phyloP scores from a whole-genome alignment of 2,329 filamentous ascomycete genomes.

The Dryadomyces quercus-mongolicae region DNA sequence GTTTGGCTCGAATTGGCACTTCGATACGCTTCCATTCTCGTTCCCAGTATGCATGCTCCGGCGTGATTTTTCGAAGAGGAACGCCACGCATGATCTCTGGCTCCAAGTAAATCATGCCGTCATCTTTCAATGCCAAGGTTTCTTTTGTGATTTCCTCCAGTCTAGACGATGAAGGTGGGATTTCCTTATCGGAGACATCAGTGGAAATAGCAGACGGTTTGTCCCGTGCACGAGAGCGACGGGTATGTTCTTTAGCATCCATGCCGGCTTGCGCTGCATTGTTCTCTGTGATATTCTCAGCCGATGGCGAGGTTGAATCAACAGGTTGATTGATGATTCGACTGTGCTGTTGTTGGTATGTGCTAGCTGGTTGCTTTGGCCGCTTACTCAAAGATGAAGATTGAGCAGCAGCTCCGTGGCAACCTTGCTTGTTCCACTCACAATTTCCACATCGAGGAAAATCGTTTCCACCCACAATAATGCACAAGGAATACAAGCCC shows the following conservation, averaged over 20 bases:
- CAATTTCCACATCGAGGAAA: slow-evolving; percentile 39
- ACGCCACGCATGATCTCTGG: slow-evolving; percentile 41
- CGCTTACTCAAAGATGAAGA: neutral
- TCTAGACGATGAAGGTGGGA: neutral
- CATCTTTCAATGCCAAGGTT: slow-evolving; percentile 31
- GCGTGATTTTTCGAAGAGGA: slow-evolving; percentile 37
- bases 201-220: neutral
- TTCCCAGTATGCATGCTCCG: slow-evolving; percentile 43
- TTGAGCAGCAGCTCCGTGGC: slow-evolving; percentile 12
- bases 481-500: slow-evolving; percentile 32
- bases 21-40: slow-evolving; percentile 36
- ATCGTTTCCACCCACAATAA: slow-evolving; percentile 27
- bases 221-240: neutral
- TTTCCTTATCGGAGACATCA: neutral
- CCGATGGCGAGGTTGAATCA: too few species aligned
- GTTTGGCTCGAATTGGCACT: slow-evolving; percentile 27
- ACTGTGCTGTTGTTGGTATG: neutral
- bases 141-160: slow-evolving; percentile 31
- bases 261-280: neutral
- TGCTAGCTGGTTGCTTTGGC: neutral
- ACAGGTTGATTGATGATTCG: neutral
- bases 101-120: slow-evolving; percentile 36
- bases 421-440: slow-evolving; percentile 31
- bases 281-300: neutral
- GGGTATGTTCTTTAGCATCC: neutral